phyloP scores from a whole-genome alignment of 2,329 filamentous ascomycete genomes.

The Fusarium tjaetaba region DNA sequence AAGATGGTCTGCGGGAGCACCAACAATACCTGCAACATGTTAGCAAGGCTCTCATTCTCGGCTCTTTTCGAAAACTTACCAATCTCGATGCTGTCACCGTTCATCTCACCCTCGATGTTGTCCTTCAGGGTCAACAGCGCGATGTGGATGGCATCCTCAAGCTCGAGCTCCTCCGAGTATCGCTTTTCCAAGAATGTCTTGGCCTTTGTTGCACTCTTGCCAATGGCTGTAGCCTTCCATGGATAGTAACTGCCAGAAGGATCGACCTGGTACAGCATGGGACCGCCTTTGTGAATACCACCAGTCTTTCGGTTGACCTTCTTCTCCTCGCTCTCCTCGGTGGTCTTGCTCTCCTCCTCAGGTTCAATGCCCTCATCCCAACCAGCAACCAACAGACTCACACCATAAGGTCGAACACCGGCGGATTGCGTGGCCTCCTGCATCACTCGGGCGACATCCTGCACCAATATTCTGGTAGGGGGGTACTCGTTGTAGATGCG shows the following conservation, averaged over 20 bases:
- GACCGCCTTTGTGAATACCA: constrained; percentile 93
- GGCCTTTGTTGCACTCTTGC: constrained; percentile 96
- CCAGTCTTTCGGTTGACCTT: constrained; percentile 87
- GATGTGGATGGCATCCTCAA: constrained; percentile 99
- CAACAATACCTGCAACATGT: constrained; percentile 79
- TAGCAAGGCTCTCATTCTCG: constrained; percentile 19
- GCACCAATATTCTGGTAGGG: constrained; percentile 98
- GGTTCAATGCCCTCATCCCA: constrained; percentile 98
- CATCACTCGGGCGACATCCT: constrained; percentile 97
- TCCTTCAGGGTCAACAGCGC: constrained; percentile 97
- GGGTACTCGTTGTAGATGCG: constrained; percentile 99
- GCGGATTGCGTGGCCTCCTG: constrained; percentile 98
- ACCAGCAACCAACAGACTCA: constrained; percentile 92
- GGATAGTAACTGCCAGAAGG: constrained; percentile 99
- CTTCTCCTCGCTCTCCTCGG: constrained; percentile 72
- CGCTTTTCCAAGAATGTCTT: constrained; percentile 99
- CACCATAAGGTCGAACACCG: constrained; percentile 95
- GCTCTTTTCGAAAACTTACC: constrained; percentile 63
- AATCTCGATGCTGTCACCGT: constrained; percentile 97
- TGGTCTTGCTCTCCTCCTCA: constrained; percentile 70
- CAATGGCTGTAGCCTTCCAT: constrained; percentile 99
- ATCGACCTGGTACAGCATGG: constrained; percentile 98
- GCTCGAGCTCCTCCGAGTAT: constrained; percentile 95
- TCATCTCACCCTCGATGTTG: constrained; percentile 99
- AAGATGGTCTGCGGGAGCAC: constrained; percentile 90